Conservation (phyloP, 208 protist genomes). For the Trichomonas vaginalis region DNA sequence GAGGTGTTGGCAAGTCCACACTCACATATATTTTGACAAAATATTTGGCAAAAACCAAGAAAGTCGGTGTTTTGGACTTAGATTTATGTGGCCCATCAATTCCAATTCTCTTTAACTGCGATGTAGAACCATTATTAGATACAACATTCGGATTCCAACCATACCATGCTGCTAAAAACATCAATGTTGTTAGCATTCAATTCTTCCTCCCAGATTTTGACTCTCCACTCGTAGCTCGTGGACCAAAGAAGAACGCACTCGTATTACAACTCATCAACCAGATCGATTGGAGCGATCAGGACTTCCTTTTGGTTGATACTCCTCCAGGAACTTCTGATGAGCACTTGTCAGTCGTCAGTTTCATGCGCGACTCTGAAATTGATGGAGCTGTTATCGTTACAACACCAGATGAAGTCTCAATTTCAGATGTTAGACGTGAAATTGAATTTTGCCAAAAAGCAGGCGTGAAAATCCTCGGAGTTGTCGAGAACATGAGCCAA, state of each 20-base stretch:
- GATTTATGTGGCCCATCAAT: slow-evolving; percentile 94
- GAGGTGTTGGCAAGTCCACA: slow-evolving; percentile 87
- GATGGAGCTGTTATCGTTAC: slow-evolving; percentile 79
- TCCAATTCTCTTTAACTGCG: slow-evolving; percentile 80
- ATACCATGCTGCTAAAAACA: slow-evolving; percentile 73
- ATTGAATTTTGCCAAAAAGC: slow-evolving; percentile 86
- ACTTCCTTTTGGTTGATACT: slow-evolving; percentile 95
- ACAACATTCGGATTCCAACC: slow-evolving; percentile 59
- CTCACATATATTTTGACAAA: slow-evolving; percentile 75
- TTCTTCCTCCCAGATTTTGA: slow-evolving; percentile 74
- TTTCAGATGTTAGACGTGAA: slow-evolving; percentile 91
- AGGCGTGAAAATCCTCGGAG: slow-evolving; percentile 73
- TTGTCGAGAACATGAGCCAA: slow-evolving; percentile 96
- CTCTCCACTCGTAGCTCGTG: slow-evolving; percentile 92
- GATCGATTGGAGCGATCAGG: slow-evolving; percentile 85
- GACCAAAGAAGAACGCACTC: slow-evolving; percentile 75
- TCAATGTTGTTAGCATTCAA: slow-evolving; percentile 88
- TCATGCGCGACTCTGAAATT: slow-evolving; percentile 55
- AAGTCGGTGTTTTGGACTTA: slow-evolving; percentile 89
- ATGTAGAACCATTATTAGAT: slow-evolving; percentile 60
- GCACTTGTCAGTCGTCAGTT: slow-evolving; percentile 79
- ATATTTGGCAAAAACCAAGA: background rate
- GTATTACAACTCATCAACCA: slow-evolving; percentile 96
- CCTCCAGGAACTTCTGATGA: slow-evolving; percentile 98
- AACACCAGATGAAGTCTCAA: slow-evolving; percentile 81